Evolutionary conservation across 2,329 filamentous ascomycete genomes (phyloP), one percentile per base, ranked within the genome.

Genomic region (Fusarium kyushuense): DNA sequence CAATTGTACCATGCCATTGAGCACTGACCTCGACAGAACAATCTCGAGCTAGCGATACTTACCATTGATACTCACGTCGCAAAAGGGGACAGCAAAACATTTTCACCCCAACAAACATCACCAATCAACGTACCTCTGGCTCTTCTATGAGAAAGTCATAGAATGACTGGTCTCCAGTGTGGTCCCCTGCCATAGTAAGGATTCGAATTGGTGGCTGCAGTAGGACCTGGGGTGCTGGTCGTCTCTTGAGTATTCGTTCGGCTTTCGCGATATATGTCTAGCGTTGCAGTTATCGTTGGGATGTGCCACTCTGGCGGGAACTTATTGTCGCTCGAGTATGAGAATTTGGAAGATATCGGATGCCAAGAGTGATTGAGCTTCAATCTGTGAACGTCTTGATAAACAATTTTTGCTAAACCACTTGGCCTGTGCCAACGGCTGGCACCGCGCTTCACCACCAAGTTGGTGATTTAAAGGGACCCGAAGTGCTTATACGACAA

Each of bases 141-240:
- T 74, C 72, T 43, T 74, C 72, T 59, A 74, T 73, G 70, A 74
- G 63, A 64, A 74, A 74, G 67, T 74, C 72, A 71, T 74, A 74
- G 58, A 74, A 73, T 62, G 72, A 72, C 69, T 70, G 67, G 45
- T 74, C 72, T 54, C 57, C 69, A 21, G 47, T 54, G 21, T 69
- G 67, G 29, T 71, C 70, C 45, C 63, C 70, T 56, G 70, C 67
- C 72, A 74, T 74, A 52, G 53, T 74, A 57, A 41, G 58, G 63
- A 49, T 67, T 54, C 36, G 60, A 41, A 35, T 48, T 32, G 63
- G 43, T 48, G 54, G 63, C 60, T 54, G 58, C 57, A 49, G 54
- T 27, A 48, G 49, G 53, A 63, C 53, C 46, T 42, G 43, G 53
- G 58, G 45, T 47, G 51, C 67, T 11, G 40, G 49, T 55, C 35